A percentile compares a stretch with the other conserved stretches of the same genome.
Evolutionary conservation across 106 monocot species (phyloP).

Genomic region (Dioscorea dumetorum): DNA sequence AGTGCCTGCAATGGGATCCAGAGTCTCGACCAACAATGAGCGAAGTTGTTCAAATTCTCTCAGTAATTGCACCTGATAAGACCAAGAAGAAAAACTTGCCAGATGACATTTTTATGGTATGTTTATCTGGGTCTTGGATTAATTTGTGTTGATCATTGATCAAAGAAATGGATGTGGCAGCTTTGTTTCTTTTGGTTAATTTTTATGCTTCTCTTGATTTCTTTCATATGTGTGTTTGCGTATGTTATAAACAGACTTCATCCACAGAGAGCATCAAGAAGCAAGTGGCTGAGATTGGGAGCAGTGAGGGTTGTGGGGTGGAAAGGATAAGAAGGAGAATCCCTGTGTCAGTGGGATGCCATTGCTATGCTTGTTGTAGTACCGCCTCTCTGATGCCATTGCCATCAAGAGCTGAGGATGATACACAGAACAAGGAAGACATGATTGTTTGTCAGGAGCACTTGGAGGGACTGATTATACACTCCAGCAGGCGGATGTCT

Average conservation of each 20-base stretch:
- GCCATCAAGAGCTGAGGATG: constrained; percentile 17
- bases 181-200: too few species aligned
- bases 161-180: too few species aligned
- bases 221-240: too few species aligned
- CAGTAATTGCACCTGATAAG: constrained; percentile 48
- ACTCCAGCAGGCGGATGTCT: constrained; percentile 10
- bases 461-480: constrained; percentile 22
- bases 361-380: background rate
- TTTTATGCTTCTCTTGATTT: too few species aligned
- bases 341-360: constrained; percentile 8
- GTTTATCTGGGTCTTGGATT: background rate
- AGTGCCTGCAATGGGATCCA: constrained; percentile 88
- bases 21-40: constrained; percentile 87
- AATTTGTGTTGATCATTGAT: background rate
- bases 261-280: too few species aligned
- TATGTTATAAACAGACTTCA: too few species aligned
- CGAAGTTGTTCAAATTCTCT: constrained; percentile 90
- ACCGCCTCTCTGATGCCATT: too few species aligned
- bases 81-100: constrained; percentile 37
- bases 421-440: constrained; percentile 2
- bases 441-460: constrained; percentile 24
- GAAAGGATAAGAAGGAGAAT: too few species aligned
- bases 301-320: too few species aligned
- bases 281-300: too few species aligned
- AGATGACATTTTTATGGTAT: constrained; percentile 32